A percentile compares a stretch with the other conserved stretches of the same genome.
Evolutionary conservation across 495 filamentous ascomycete species (phyloP).

Genomic region (Bacidia rubella): DNA sequence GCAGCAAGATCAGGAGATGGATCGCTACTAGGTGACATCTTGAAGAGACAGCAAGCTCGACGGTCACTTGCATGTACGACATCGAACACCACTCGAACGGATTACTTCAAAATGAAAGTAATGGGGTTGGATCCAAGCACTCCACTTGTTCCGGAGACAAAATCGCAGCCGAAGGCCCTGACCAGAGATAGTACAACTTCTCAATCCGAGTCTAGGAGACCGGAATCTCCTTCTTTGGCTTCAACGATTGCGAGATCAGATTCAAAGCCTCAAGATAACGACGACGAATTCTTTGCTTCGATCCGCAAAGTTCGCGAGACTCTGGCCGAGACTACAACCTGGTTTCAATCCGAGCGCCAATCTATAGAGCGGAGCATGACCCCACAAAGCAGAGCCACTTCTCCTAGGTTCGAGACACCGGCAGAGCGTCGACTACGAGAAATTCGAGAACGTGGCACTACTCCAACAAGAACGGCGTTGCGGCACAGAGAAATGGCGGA

Average conservation of each 20-base stretch:
- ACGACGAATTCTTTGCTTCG: conserved; percentile 18
- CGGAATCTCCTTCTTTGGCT: neutral
- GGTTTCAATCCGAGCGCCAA: conserved; percentile 17
- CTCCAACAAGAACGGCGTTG: conserved; percentile 16
- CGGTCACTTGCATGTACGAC: conserved; percentile 5
- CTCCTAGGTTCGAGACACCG: conserved; percentile 6
- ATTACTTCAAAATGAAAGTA: conserved; percentile 20
- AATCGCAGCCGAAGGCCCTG: conserved; percentile 5
- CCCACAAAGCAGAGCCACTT: conserved; percentile 1
- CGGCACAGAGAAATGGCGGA: conserved; percentile 11
- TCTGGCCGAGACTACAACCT: conserved; percentile 15
- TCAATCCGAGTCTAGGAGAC: neutral
- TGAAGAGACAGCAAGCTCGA: conserved; percentile 13
- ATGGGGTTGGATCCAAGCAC: conserved; percentile 20
- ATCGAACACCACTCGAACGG: conserved; percentile 15
- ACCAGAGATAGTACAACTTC: neutral
- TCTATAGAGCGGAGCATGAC: conserved; percentile 13
- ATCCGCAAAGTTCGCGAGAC: conserved; percentile 16
- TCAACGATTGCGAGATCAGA: neutral
- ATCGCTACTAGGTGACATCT: conserved; percentile 10
- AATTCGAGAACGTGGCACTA: conserved; percentile 8
- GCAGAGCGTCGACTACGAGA: conserved; percentile 7
- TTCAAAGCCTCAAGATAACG: neutral
- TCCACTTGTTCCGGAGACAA: conserved; percentile 11
- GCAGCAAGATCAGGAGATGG: conserved; percentile 2